Conservation (phyloP, 192 early-diverging fungal genomes). For the Backusella tarrabulga region DNA sequence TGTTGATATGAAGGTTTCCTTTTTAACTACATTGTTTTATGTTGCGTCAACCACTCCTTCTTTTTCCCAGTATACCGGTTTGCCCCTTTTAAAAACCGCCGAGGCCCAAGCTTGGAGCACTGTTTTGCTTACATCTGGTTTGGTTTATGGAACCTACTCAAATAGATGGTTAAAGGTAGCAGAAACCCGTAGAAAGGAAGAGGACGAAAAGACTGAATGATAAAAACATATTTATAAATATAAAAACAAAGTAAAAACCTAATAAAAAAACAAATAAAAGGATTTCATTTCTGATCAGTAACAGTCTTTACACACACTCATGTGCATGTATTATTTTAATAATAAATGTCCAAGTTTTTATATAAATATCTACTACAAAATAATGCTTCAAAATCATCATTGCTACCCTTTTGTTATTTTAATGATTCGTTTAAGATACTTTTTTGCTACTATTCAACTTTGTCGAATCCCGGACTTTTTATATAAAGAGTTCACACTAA, state of each 20-base stretch:
- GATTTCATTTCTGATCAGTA: background rate
- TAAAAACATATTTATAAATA: background rate
- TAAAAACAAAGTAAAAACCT: background rate
- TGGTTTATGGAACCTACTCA: slow-evolving; percentile 14
- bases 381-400: background rate
- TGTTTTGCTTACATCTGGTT: slow-evolving; percentile 17
- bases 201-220: background rate
- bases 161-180: background rate
- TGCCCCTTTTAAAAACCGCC: slow-evolving; percentile 3
- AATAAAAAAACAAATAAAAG: background rate
- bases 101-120: slow-evolving; percentile 33
- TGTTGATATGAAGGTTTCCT: slow-evolving; percentile 27
- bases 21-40: slow-evolving; percentile 30
- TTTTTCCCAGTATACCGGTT: slow-evolving; percentile 9
- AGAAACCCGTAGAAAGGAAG: background rate
- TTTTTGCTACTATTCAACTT: background rate
- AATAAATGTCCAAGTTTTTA: background rate
- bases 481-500: background rate
- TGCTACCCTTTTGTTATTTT: background rate
- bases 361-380: background rate
- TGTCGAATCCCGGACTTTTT: background rate
- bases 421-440: background rate
- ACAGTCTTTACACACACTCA: background rate
- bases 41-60: slow-evolving; percentile 21
- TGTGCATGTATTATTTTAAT: background rate